phyloP scores from a whole-genome alignment of 1,139 yeast species.

The Cylindricascospora bacillispora region DNA sequence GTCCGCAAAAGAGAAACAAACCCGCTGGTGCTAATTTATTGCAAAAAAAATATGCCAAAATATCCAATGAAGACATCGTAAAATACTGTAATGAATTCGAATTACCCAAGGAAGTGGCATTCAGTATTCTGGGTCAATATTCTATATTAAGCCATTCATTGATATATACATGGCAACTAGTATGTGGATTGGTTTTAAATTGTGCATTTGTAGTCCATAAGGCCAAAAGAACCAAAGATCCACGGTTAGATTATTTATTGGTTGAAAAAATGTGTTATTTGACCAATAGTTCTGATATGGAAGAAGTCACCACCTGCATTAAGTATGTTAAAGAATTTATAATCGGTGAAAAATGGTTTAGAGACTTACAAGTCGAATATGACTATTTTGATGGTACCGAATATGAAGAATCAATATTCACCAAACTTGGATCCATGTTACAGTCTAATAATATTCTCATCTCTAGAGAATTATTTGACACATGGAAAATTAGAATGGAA shows the following conservation, averaged over 20 bases:
- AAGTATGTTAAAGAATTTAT: slow-evolving; percentile 41
- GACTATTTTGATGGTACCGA: slow-evolving; percentile 20
- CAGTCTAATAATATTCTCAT: slow-evolving; percentile 20
- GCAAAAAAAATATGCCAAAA: slow-evolving; percentile 16
- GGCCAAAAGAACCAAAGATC: slow-evolving; percentile 31
- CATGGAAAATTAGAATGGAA: slow-evolving; percentile 20
- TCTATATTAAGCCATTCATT: slow-evolving; percentile 39
- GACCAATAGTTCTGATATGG: slow-evolving; percentile 39
- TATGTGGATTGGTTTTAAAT: slow-evolving; percentile 52
- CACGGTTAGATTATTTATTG: slow-evolving; percentile 38
- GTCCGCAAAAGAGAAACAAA: slow-evolving; percentile 4
- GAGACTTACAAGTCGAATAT: slow-evolving; percentile 31
- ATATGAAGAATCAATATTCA: slow-evolving; percentile 16
- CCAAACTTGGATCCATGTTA: slow-evolving; percentile 24
- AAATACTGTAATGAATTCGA: slow-evolving; percentile 51
- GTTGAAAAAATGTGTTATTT: slow-evolving; percentile 38
- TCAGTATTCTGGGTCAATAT: slow-evolving; percentile 39
- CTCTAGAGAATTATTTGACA: slow-evolving; percentile 20
- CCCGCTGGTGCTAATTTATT: slow-evolving; percentile 9
- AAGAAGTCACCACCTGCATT: slow-evolving; percentile 40
- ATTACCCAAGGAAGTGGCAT: slow-evolving; percentile 42
- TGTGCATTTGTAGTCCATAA: slow-evolving; percentile 46
- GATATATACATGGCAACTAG: slow-evolving; percentile 53
- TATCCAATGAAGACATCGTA: slow-evolving; percentile 39
- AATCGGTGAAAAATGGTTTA: slow-evolving; percentile 43